Percentiles rank a stretch among this genome's conserved stretches.
Evolutionary conservation across 768 basidiomycete genomes (phyloP).

Genomic region (Termitomyces sp.): DNA sequence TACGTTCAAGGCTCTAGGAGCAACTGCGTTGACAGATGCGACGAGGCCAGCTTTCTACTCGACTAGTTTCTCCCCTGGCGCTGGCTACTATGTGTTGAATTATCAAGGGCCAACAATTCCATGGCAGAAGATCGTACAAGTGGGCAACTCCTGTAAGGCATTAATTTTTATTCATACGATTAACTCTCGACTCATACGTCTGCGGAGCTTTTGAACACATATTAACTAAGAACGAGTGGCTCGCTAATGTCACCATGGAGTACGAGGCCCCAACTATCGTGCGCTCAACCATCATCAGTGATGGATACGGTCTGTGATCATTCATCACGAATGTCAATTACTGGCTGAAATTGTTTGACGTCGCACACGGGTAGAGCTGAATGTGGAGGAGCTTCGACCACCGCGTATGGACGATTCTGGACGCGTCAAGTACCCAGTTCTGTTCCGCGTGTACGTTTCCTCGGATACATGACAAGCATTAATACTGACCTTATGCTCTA

Average conservation of each 20-base stretch:
- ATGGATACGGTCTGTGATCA: constrained; percentile 65
- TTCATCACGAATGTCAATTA: constrained; percentile 6
- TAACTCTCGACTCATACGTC: background rate
- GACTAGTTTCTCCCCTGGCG: constrained; percentile 77
- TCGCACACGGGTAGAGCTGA: constrained; percentile 54
- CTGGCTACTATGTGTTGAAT: constrained; percentile 75
- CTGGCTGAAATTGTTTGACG: constrained; percentile 14
- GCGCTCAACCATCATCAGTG: constrained; percentile 69
- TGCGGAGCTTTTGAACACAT: constrained; percentile 53
- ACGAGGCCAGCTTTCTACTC: constrained; percentile 53
- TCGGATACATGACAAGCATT: constrained; percentile 1
- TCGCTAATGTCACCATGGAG: constrained; percentile 57
- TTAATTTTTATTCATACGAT: background rate
- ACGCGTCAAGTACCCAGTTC: constrained; percentile 91
- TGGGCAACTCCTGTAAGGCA: constrained; percentile 33
- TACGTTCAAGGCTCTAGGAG: constrained; percentile 28
- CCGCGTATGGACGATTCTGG: constrained; percentile 92
- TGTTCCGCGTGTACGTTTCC: constrained; percentile 72
- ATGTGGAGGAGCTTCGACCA: constrained; percentile 87
- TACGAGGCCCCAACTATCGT: constrained; percentile 70
- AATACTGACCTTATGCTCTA: constrained; percentile 21
- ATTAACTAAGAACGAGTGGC: constrained; percentile 63
- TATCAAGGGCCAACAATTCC: constrained; percentile 83
- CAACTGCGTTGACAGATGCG: constrained; percentile 49
- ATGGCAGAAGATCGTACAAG: constrained; percentile 75